These are phyloP conservation scores for Avena insularis DNA, from an alignment of 176 grass and related monocot genomes.

Conservation along the genomic window DNA sequence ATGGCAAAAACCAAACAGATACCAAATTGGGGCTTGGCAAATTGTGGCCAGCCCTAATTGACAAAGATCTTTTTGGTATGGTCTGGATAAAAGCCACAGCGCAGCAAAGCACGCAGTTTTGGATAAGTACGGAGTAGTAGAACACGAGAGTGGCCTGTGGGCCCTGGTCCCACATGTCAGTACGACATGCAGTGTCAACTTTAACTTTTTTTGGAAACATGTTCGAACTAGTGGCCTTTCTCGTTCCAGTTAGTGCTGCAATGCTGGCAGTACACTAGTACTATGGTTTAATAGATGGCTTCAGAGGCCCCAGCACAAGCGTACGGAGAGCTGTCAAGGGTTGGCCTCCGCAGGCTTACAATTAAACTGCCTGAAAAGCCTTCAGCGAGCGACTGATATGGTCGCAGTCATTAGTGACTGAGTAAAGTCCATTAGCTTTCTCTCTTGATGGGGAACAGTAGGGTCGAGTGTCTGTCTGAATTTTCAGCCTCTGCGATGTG, in stretches of 20 bases:
- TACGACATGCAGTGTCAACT: neutral
- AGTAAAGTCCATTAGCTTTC: conserved; percentile 25
- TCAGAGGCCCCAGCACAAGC: neutral
- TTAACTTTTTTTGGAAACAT: neutral
- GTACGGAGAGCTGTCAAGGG: conserved; percentile 4
- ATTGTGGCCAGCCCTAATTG: too few species aligned
- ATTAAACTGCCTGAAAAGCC: neutral
- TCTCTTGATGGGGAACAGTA: conserved; percentile 5
- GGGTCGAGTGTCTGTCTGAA: neutral
- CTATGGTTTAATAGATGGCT: neutral
- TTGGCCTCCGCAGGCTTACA: neutral
- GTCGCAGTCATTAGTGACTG: conserved; percentile 13
- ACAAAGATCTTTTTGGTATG: neutral
- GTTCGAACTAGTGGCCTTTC: neutral
- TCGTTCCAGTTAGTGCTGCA: neutral
- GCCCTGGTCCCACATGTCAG: neutral
- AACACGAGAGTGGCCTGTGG: neutral
- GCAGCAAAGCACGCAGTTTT: neutral
- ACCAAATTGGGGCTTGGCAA: too few species aligned
- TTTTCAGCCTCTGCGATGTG: neutral
- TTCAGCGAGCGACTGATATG: neutral
- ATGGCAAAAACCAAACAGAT: too few species aligned
- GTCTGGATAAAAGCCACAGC: neutral
- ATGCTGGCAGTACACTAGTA: too few species aligned
- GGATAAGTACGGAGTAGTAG: neutral